Base-by-base conservation (phyloP, 495 filamentous ascomycete genomes). In the Podospora conica region DNA sequence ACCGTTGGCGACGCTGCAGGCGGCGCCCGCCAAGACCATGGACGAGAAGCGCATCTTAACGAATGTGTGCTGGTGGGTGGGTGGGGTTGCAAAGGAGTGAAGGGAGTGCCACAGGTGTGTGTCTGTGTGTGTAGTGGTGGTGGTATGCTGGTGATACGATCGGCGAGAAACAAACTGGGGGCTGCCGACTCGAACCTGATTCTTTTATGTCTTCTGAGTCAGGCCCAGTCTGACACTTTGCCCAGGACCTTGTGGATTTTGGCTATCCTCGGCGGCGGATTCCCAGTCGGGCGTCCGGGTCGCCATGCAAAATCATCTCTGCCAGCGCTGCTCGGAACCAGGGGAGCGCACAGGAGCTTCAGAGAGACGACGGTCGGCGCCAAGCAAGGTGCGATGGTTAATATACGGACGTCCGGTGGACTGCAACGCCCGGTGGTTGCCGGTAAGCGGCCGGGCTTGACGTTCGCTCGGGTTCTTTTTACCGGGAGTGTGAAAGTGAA, bases 401-500 rank as follows among this genome's bases (percentile, higher is more conserved):
- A 59, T 59, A 59, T 59, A n/a, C 58, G 58, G 58, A 59, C 58
- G 58, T 59, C 58, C 58, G 58, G 58, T 59, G 40, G 40, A 48
- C 6, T 48, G 40, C 40, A 48, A 48, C 40, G 40, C 40, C 40
- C 40, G 29, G 40, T 48, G 40, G n/a, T 48, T 48, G 40, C 40
- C 40, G 40, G 40, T 48, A 48, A 48, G 40, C 40, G 40, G 40
- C 40, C 40, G 40, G 40, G 40, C 40, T n/a, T 48, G 40, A 48
- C 40, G 3, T n/a, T 48, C 40, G 6, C 40, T 48, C 40, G 40
- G 40, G 40, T 48, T 48, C 40, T 48, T 48, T 48, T 18, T 48
- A 15, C 40, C 18, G 18, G 40, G 18, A 9, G 28, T 8, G 28
- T 10, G 9, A 10, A 29, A 0, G 29, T 11, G 18, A 48, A 11